Evolutionary conservation across 75 land plant species (phyloP).

Genomic region (Sequoia sempervirens): DNA sequence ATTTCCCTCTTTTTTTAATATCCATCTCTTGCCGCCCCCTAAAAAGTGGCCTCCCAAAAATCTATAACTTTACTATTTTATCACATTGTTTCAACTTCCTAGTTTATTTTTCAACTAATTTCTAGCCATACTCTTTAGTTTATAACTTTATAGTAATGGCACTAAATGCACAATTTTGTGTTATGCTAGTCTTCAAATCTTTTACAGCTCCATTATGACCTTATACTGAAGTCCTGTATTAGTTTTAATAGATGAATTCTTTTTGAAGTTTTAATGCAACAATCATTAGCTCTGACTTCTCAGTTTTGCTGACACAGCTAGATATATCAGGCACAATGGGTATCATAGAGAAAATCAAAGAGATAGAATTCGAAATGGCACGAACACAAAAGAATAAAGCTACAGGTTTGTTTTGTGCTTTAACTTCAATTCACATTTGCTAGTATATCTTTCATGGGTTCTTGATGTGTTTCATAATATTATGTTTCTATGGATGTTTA

Average conservation of each 20-base stretch:
- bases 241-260: background rate
- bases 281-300: background rate
- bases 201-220: background rate
- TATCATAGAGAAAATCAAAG: slow-evolving; percentile 87
- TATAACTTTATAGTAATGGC: background rate
- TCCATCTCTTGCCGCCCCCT: too few relatives aligned
- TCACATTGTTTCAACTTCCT: background rate
- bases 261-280: background rate
- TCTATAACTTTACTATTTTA: background rate
- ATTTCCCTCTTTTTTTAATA: too few relatives aligned
- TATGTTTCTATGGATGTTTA: background rate
- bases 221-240: background rate
- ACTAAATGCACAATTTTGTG: background rate
- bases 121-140: background rate
- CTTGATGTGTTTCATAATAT: background rate
- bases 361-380: slow-evolving; percentile 98
- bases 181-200: background rate
- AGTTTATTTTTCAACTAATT: background rate
- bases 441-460: background rate
- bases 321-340: slow-evolving; percentile 52
- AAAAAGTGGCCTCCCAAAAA: too few relatives aligned
- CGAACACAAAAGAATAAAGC: slow-evolving; percentile 98
- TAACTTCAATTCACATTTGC: background rate
- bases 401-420: slow-evolving; percentile 52
- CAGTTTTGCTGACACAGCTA: background rate